Percentiles rank a stretch among this genome's conserved stretches.
These are phyloP conservation scores for Starmerella scarabaei DNA, from an alignment of 805 yeast genomes.

Conservation along the genomic window DNA sequence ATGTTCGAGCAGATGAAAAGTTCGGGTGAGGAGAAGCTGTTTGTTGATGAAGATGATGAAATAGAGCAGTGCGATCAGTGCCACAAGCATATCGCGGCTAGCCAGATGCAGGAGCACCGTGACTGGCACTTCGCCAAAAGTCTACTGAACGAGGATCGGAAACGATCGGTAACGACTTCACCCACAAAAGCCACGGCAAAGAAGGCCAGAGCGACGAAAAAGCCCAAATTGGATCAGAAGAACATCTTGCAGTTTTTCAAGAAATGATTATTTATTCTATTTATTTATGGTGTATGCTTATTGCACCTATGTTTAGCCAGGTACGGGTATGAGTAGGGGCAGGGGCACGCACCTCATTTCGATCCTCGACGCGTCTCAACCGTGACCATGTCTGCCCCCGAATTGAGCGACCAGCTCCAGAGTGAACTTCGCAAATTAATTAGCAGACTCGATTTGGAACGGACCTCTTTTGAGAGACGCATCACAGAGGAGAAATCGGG, in stretches of 20 bases:
- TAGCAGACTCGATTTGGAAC: no score
- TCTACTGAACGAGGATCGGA: conserved; percentile 16
- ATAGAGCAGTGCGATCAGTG: conserved; percentile 25
- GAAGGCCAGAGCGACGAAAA: not conserved
- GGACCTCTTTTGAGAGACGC: no score
- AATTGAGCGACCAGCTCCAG: no score
- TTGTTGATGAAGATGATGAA: conserved; percentile 13
- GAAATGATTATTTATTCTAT: not conserved
- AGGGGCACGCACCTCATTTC: no score
- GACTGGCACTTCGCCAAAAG: conserved; percentile 33
- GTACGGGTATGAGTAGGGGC: no score
- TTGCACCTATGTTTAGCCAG: no score
- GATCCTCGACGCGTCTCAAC: no score
- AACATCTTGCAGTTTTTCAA: conserved; percentile 13
- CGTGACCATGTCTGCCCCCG: no score
- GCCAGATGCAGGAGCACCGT: conserved; percentile 25
- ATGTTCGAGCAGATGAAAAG: conserved; percentile 2
- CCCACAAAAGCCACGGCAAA: not conserved
- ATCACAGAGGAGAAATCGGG: no score
- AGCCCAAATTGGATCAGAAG: conserved; percentile 6
- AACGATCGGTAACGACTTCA: not conserved
- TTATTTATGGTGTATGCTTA: conserved; percentile 2
- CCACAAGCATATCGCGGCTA: conserved; percentile 11
- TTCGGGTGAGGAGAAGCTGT: conserved; percentile 5
- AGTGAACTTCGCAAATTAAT: no score